These are phyloP conservation scores for Suillus placidus DNA, from an alignment of 768 basidiomycete genomes.

Conservation along the genomic window DNA sequence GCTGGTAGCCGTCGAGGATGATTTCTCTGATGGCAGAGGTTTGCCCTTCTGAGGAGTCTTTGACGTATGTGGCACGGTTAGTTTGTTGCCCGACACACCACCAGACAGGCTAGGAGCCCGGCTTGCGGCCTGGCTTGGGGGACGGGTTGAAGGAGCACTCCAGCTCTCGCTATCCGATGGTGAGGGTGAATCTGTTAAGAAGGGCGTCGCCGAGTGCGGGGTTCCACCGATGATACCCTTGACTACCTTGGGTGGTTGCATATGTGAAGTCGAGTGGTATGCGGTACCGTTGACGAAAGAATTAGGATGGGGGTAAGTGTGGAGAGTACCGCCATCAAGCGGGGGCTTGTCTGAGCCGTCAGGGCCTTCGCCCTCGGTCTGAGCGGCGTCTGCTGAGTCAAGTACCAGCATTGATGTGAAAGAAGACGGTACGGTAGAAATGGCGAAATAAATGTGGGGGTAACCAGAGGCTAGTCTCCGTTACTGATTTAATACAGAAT, in stretches of 20 bases:
- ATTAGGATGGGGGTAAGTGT: constrained; percentile 14
- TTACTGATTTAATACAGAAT: constrained; percentile 4
- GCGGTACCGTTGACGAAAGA: constrained; percentile 18
- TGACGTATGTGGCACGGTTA: constrained; percentile 33
- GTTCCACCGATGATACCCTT: constrained; percentile 21
- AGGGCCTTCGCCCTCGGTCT: constrained; percentile 56
- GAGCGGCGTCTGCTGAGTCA: constrained; percentile 52
- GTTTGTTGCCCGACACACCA: constrained; percentile 42
- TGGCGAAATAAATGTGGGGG: constrained; percentile 16
- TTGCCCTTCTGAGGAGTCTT: constrained; percentile 24
- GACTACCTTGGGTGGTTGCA: constrained; percentile 20
- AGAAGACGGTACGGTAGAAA: constrained; percentile 21
- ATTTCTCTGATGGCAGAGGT: constrained; percentile 18
- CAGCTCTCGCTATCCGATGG: constrained; percentile 60
- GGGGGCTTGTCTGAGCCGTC: constrained; percentile 67
- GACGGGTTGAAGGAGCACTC: constrained; percentile 63
- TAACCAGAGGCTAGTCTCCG: constrained; percentile 5
- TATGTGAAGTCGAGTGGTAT: constrained; percentile 22
- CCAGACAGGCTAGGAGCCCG: constrained; percentile 40
- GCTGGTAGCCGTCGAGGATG: constrained; percentile 23
- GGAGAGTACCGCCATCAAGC: constrained; percentile 32
- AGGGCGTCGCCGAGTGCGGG: constrained; percentile 40
- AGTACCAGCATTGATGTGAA: constrained; percentile 43
- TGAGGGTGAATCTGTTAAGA: constrained; percentile 50
- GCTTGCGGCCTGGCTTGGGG: constrained; percentile 57